A percentile compares a stretch with the other conserved stretches of the same genome.
Evolutionary conservation across 2,329 filamentous ascomycete genomes (phyloP).

Genomic region (Botrytis squamosa): DNA sequence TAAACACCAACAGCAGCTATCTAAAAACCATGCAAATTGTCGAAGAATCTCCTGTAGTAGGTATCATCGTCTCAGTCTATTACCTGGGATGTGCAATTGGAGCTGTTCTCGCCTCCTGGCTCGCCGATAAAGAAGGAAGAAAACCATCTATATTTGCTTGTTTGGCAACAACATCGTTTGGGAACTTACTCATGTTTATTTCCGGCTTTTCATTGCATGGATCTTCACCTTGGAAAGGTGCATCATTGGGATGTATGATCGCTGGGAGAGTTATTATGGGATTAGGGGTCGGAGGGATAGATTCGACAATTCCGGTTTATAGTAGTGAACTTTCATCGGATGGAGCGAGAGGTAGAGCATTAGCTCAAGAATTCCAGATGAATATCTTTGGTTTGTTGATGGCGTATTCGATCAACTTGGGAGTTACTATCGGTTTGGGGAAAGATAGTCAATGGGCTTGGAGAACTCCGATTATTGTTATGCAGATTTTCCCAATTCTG

Average conservation of each 20-base stretch:
- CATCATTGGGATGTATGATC: constrained; percentile 46
- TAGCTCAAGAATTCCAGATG: constrained; percentile 63
- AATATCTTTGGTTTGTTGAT: constrained; percentile 63
- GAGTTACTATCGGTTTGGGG: constrained; percentile 52
- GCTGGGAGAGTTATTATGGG: constrained; percentile 49
- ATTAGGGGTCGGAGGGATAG: constrained; percentile 58
- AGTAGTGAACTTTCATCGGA: constrained; percentile 57
- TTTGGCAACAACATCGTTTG: constrained; percentile 52
- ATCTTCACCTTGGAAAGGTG: constrained; percentile 45
- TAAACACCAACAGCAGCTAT: constrained; percentile 56
- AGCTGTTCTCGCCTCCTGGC: constrained; percentile 54
- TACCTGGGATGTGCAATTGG: constrained; percentile 61
- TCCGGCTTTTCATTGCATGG: constrained; percentile 49
- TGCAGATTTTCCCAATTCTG: constrained; percentile 58
- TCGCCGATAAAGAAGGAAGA: constrained; percentile 53
- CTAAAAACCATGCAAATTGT: constrained; percentile 56
- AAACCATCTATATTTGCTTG: constrained; percentile 56
- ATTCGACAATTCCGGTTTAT: constrained; percentile 60
- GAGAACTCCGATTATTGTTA: constrained; percentile 58
- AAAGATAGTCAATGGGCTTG: constrained; percentile 61
- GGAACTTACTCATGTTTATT: constrained; percentile 61
- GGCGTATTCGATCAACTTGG: constrained; percentile 59
- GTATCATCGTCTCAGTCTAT: constrained; percentile 56
- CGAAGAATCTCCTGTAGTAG: constrained; percentile 18
- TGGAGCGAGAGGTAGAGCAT: constrained; percentile 54